These are phyloP conservation scores for Polygonum maritimum DNA, from an alignment of 148 eudicot genomes.

Conservation along the genomic window DNA sequence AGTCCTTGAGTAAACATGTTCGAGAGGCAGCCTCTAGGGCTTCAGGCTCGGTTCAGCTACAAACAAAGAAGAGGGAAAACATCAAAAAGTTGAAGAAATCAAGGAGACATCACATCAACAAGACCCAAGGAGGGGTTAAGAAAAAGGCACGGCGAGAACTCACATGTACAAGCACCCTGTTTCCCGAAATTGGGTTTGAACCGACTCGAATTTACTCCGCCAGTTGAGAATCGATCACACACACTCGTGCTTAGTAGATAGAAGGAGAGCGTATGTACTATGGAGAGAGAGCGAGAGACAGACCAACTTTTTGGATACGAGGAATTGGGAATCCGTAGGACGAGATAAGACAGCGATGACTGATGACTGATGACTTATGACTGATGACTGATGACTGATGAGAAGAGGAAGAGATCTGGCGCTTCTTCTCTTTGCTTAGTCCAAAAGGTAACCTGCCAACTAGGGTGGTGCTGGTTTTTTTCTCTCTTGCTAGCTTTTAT, in stretches of 20 bases:
- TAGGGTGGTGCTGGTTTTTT: background rate
- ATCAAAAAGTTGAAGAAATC: constrained; percentile 3
- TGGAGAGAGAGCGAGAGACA: background rate
- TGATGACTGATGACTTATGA: too few species aligned
- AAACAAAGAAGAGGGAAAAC: background rate
- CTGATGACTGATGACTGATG: too few species aligned
- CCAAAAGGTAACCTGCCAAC: constrained; percentile 8
- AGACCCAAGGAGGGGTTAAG: background rate
- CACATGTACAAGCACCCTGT: background rate
- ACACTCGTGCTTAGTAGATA: background rate
- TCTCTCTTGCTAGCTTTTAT: too few species aligned
- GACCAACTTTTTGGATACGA: background rate
- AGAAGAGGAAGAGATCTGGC: background rate
- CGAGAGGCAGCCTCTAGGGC: background rate
- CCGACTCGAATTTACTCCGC: background rate
- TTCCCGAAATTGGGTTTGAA: background rate
- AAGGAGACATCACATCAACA: background rate
- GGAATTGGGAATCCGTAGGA: background rate
- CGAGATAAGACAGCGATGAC: constrained; percentile 4
- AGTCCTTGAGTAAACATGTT: constrained; percentile 69
- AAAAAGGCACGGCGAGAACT: background rate
- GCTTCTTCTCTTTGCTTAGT: background rate
- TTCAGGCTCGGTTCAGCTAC: constrained; percentile 17
- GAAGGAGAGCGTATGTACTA: background rate
- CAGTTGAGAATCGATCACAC: background rate